Evolutionary conservation across 2,329 filamentous ascomycete genomes (phyloP).

Genomic region (Epichloe amarillans): DNA sequence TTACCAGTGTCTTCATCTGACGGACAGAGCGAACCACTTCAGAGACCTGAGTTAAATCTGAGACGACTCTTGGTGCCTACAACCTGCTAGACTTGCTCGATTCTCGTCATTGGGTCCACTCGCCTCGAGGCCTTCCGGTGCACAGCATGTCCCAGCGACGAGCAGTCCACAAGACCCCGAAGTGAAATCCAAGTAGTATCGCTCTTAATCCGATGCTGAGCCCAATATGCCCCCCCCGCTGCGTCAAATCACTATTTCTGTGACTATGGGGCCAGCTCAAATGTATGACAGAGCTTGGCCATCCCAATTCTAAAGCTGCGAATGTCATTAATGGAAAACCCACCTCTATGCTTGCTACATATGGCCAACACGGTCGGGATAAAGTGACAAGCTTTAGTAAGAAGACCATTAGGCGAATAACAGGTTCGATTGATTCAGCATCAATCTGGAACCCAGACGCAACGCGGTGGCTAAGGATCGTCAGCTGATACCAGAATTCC

Average conservation of each 20-base stretch:
- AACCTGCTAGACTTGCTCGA: background rate
- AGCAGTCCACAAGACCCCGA: slow-evolving; percentile 22
- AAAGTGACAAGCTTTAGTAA: slow-evolving; percentile 54
- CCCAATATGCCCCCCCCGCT: background rate
- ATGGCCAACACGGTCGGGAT: slow-evolving; percentile 57
- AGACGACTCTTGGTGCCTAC: background rate
- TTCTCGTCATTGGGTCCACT: slow-evolving; percentile 18
- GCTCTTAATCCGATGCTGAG: slow-evolving; percentile 17
- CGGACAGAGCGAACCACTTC: background rate
- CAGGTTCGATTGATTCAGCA: slow-evolving; percentile 20
- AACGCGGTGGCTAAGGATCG: slow-evolving; percentile 22
- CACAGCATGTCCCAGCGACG: slow-evolving; percentile 22
- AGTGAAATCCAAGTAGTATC: slow-evolving; percentile 20
- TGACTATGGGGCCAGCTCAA: background rate
- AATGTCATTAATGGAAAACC: slow-evolving; percentile 54
- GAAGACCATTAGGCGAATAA: slow-evolving; percentile 47
- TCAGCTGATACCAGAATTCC: slow-evolving; percentile 20
- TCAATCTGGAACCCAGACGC: slow-evolving; percentile 13
- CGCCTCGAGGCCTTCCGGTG: slow-evolving; percentile 12
- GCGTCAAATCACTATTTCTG: background rate
- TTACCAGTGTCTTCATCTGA: background rate
- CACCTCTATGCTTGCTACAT: slow-evolving; percentile 49
- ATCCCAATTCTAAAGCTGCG: slow-evolving; percentile 51
- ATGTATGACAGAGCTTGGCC: slow-evolving; percentile 16
- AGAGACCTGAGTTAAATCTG: background rate